A percentile compares a stretch with the other conserved stretches of the same genome.
phyloP scores from a whole-genome alignment of 2,329 filamentous ascomycete species.

The Cercospora brassicicola region DNA sequence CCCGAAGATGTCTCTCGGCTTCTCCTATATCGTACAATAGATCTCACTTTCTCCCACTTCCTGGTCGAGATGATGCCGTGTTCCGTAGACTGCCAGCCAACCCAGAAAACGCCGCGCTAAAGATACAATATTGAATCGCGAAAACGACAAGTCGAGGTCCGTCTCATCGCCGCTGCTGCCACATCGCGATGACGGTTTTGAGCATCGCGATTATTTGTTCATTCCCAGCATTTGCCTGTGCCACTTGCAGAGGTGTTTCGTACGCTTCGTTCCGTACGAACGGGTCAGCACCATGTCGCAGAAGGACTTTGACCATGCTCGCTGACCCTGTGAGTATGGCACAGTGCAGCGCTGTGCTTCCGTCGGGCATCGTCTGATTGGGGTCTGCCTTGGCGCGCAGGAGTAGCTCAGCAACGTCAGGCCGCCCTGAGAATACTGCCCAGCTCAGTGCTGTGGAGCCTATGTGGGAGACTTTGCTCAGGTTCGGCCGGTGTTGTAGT shows the following conservation, averaged over 20 bases:
- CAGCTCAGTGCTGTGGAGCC: conserved; percentile 35
- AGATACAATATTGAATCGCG: conserved; percentile 2
- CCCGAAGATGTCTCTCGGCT: neutral
- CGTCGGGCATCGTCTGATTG: conserved; percentile 33
- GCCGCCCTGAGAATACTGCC: conserved; percentile 34
- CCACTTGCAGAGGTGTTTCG: conserved; percentile 33
- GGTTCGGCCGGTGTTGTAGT: conserved; percentile 32
- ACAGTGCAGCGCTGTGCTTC: conserved; percentile 36
- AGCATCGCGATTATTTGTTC: conserved; percentile 19
- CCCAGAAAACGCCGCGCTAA: conserved; percentile 18
- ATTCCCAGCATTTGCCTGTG: conserved; percentile 21
- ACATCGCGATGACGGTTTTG: conserved; percentile 20
- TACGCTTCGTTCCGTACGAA: conserved; percentile 30
- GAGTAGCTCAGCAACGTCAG: conserved; percentile 31
- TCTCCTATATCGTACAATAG: conserved; percentile 9
- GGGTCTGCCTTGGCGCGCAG: conserved; percentile 34
- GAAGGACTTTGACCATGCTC: conserved; percentile 30
- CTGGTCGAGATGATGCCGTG: neutral
- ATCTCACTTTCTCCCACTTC: neutral
- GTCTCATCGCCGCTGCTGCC: neutral
- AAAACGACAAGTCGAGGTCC: neutral
- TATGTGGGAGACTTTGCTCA: conserved; percentile 34
- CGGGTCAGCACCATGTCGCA: conserved; percentile 33
- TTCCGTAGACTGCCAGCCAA: neutral
- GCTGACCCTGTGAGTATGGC: conserved; percentile 31